Base-by-base conservation (phyloP, 2,329 filamentous ascomycete genomes). In the Sporothrix brasiliensis region DNA sequence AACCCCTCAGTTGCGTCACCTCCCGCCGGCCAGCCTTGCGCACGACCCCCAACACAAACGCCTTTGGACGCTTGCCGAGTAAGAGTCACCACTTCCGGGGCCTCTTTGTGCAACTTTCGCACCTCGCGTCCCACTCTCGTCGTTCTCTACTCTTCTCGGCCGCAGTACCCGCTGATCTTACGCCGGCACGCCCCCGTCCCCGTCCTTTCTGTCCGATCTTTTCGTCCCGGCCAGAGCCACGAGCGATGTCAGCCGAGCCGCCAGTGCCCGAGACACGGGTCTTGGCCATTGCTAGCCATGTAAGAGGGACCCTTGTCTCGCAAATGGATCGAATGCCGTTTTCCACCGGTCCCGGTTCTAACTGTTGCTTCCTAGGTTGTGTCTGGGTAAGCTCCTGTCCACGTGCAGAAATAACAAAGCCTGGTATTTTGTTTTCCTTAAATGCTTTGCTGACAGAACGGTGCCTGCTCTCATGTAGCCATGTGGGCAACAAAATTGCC, bases 401-500 rank as follows among this genome's bases (percentile, higher is more conserved):
- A 16, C 13, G 21, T 7, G 39, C 30, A 58, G 30, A 14, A 0
- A 11, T 14, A 11, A 19, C 24, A 3, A 34, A 19, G 11, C 10
- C 21, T 4, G 27, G 27, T 14, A n/a, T 16, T 3, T 41, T 41
- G 2, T 27, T 19, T 24, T 24, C 6, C 5, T 50, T 21, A 5
- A 21, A 27, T 30, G 21, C 9, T 19, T 13, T 61, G 27, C 58
- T 63, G 21, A 63, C 58, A 21, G 19, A 19, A 16, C 39, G n/a
- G 10, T 34, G 34, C 34, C 34, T 34, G 11, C 39, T 47, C n/a
- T 39, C 16, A 19, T n/a, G 16, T 79, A 97, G 95, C 79, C 94
- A 97, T 86, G 95, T 99, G 75, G 95, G 95, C 67, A 99, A 99
- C 80, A 97, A 94, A 77, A 97, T 99, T 85, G 94, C 94, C 54